phyloP scores from a whole-genome alignment of 2,329 filamentous ascomycete genomes.

The Diplodia mutila region DNA sequence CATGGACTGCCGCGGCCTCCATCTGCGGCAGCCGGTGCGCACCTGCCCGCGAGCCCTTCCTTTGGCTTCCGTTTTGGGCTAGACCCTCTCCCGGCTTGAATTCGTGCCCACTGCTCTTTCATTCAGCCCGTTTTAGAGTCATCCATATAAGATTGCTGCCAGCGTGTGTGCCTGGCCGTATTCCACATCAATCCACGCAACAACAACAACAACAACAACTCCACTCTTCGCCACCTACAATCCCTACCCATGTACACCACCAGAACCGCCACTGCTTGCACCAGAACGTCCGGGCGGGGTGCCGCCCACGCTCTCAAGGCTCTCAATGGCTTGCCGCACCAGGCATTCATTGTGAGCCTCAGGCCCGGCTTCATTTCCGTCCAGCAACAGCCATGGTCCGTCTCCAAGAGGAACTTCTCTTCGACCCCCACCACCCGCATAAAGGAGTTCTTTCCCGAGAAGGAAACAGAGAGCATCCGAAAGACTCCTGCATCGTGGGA shows the following conservation, averaged over 20 bases:
- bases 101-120: slow-evolving; percentile 14
- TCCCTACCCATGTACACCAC: slow-evolving; percentile 25
- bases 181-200: too few relatives aligned
- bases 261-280: slow-evolving; percentile 8
- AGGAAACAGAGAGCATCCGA: slow-evolving; percentile 49
- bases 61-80: background rate
- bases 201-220: background rate
- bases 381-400: slow-evolving; percentile 31
- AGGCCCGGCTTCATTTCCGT: slow-evolving; percentile 33
- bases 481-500: slow-evolving; percentile 54
- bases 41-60: background rate
- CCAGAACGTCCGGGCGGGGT: background rate
- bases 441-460: slow-evolving; percentile 53
- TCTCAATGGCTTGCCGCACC: slow-evolving; percentile 31
- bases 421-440: slow-evolving; percentile 40
- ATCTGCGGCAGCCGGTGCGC: background rate
- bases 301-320: slow-evolving; percentile 30
- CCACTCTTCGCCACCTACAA: background rate
- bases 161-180: background rate
- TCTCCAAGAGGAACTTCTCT: slow-evolving; percentile 46
- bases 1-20: background rate
- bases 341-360: slow-evolving; percentile 27
- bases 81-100: slow-evolving; percentile 13
- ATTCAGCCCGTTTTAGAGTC: too few relatives aligned
- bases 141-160: slow-evolving; percentile 19